Evolutionary conservation across 163 green algal species (phyloP).

Genomic region (Chlamydomonas reinhardtii): DNA sequence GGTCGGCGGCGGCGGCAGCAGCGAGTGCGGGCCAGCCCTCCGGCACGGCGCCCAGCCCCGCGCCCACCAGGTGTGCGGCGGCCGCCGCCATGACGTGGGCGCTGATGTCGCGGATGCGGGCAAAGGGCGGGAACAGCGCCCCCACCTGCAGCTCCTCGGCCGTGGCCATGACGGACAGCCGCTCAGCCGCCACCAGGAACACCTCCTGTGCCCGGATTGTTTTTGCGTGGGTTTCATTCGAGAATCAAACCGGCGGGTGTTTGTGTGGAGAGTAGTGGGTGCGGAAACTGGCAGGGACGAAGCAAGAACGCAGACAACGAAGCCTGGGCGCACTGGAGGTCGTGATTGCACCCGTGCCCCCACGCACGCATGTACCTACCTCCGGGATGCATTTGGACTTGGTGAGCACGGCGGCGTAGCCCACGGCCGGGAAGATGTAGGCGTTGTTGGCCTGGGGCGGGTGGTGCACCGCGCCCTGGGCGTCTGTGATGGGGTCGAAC

Average conservation of each 20-base stretch:
- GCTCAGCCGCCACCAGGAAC: slow-evolving; percentile 81
- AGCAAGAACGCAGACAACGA: no score
- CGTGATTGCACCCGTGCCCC: no score
- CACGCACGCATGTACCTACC: background rate
- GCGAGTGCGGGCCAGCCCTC: background rate
- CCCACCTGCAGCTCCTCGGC: slow-evolving; percentile 68
- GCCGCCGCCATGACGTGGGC: slow-evolving; percentile 52
- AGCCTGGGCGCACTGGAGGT: no score
- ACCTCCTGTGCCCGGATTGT: slow-evolving; percentile 54
- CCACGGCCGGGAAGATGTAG: slow-evolving; percentile 88
- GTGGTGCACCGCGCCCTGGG: slow-evolving; percentile 19
- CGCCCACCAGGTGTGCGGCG: slow-evolving; percentile 6
- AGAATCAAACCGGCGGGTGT: no score
- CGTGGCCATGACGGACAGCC: slow-evolving; percentile 69
- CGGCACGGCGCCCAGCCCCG: background rate
- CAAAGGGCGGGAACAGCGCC: slow-evolving; percentile 77
- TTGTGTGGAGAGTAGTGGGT: no score
- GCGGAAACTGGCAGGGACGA: no score
- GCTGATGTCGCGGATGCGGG: slow-evolving; percentile 64
- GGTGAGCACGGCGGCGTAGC: slow-evolving; percentile 60
- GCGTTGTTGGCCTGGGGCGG: slow-evolving; percentile 90
- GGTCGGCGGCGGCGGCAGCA: no score
- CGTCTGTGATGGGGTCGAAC: slow-evolving; percentile 72
- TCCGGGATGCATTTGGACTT: slow-evolving; percentile 51
- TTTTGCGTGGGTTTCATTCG: no score